Evolutionary conservation across 1,284 basidiomycete genomes (phyloP).

Genomic region (Ustilago tritici): DNA sequence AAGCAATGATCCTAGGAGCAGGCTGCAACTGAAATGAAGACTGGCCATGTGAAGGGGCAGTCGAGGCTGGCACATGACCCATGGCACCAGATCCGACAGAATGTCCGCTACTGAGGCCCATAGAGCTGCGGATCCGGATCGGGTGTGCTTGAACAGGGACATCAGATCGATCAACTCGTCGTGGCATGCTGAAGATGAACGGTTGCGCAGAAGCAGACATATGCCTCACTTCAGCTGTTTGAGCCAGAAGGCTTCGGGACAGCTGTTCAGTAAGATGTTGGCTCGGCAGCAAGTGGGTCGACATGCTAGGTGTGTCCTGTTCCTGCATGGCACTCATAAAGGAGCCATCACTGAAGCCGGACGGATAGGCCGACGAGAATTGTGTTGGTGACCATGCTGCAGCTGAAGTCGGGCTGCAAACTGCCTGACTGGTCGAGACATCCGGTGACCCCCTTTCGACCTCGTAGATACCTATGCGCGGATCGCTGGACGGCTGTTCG

Average conservation of each 20-base stretch:
- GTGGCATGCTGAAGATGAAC: neutral
- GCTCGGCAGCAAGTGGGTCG: constrained; percentile 22
- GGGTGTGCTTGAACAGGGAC: neutral
- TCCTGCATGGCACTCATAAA: constrained; percentile 11
- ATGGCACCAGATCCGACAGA: neutral
- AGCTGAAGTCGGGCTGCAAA: constrained; percentile 8
- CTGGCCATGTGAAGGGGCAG: neutral
- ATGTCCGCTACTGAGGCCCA: neutral
- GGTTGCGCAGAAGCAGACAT: neutral
- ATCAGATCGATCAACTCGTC: neutral
- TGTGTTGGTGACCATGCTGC: constrained; percentile 10
- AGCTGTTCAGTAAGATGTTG: constrained; percentile 23
- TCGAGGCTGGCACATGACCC: neutral
- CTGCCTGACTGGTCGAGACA: neutral
- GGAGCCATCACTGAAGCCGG: neutral
- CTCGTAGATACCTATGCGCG: neutral
- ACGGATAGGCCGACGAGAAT: neutral
- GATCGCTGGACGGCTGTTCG: constrained; percentile 13
- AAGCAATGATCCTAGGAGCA: neutral
- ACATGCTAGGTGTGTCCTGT: constrained; percentile 31
- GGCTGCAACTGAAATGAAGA: neutral
- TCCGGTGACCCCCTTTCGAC: neutral
- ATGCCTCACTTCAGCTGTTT: neutral
- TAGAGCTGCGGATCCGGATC: neutral
- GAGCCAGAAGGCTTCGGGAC: neutral